Conservation (phyloP, 2,329 filamentous ascomycete genomes). For the Emmonsia crescens region DNA sequence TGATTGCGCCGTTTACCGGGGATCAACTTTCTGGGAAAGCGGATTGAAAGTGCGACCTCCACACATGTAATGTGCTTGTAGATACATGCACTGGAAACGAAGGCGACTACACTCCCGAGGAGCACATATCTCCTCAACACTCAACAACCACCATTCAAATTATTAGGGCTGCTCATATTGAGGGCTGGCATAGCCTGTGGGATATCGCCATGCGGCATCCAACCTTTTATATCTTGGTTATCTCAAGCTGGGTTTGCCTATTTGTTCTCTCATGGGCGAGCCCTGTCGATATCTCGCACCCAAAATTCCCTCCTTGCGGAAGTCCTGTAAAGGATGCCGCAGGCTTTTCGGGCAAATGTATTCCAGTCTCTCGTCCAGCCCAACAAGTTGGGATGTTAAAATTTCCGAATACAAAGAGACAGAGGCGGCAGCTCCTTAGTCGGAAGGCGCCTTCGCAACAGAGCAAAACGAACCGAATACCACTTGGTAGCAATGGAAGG, state of each 20-base stretch:
- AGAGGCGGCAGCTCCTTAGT: not conserved
- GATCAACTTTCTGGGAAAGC: not conserved
- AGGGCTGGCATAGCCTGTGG: not conserved
- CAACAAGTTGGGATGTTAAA: not conserved
- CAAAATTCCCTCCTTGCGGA: not conserved
- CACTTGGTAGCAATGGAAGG: not conserved
- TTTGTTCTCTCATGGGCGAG: not conserved
- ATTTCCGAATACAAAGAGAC: not conserved
- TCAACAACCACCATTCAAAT: not conserved
- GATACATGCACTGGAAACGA: not conserved
- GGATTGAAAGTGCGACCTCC: not conserved
- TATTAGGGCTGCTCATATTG: not conserved
- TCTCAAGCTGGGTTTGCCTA: not conserved
- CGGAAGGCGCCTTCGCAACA: not conserved
- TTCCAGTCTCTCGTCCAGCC: not conserved
- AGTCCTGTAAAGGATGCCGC: not conserved
- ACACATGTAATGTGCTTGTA: not conserved
- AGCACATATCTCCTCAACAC: not conserved
- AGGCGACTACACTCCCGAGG: not conserved
- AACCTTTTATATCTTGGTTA: not conserved
- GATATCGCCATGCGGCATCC: not conserved
- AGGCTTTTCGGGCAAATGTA: not conserved
- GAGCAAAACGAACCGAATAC: not conserved
- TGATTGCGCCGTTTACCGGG: not conserved
- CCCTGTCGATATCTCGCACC: not conserved